Evolutionary conservation across 2,329 filamentous ascomycete genomes (phyloP), one percentile per base, ranked within the genome.

Genomic region (Grosmannia clavigera): DNA sequence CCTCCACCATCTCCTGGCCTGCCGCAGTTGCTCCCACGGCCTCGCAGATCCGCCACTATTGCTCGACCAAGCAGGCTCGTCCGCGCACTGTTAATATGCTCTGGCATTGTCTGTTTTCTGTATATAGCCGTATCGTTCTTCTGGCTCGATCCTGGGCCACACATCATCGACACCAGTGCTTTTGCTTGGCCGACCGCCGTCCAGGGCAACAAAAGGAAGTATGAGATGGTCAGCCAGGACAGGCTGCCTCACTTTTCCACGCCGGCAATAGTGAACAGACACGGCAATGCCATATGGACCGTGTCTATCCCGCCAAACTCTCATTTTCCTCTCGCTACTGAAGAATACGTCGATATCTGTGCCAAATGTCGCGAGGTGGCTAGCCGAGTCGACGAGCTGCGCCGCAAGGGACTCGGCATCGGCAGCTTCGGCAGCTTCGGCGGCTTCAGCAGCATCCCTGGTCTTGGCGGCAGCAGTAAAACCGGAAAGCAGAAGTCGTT

Each of bases 231-330:
- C 9, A 81, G 79, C 46, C 83, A 83, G 62, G 80, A 84, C 62
- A 76, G 76, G 51, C 71, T 90, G n/a, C 88, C 88, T 0, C 79
- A 86, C 33, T 84, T 88, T 63, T 85, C 89, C 0, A 87, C 86
- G 0, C 87, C 88, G 0, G 78, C 94, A 25, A 78, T 89, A 6
- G 77, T 92, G 54, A 81, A 91, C 71, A 73, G 76, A 31, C 75
- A 77, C 53, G 87, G 86, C 3, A 80, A 78, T 58, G 76, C 83
- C 12, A 86, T 81, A 69, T 95, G 90, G 90, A 94, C 90, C 0
- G 81, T 95, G 12, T 90, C 83, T 1, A 91, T 95, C 46, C 90
- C 90, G 0, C 76, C 79, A 7, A 78, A 78, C 61, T 75, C 79
- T 54, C 75, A 77, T 3, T 92, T 92, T 62, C 90, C 90, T 1